These are phyloP conservation scores for Ascochyta lentis DNA, from an alignment of 2,329 filamentous ascomycete genomes.

Conservation along the genomic window DNA sequence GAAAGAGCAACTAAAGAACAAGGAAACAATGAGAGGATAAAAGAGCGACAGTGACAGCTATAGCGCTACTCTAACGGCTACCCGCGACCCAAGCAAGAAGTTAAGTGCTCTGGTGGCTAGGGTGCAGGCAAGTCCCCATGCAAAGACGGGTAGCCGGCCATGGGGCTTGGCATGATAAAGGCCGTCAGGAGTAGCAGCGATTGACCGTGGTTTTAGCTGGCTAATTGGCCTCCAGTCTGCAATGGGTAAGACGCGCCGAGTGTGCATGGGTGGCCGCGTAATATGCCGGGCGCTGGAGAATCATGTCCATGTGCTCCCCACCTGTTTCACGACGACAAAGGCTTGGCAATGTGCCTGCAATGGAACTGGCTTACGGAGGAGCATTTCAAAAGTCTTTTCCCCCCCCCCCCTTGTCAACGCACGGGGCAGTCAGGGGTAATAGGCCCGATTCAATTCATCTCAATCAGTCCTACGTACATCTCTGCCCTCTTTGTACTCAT, in stretches of 20 bases:
- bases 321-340: constrained; percentile 27
- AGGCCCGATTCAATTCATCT: no score
- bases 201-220: constrained; percentile 22
- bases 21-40: constrained; percentile 20
- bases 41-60: constrained; percentile 32
- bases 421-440: no score
- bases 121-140: constrained; percentile 40
- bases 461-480: no score
- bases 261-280: constrained; percentile 37
- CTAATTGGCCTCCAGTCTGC: constrained; percentile 27
- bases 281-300: constrained; percentile 30
- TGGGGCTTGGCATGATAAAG: constrained; percentile 37
- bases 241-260: constrained; percentile 33
- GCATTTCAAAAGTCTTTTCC: no score
- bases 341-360: constrained; percentile 28
- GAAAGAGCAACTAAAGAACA: constrained; percentile 5
- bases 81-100: constrained; percentile 29
- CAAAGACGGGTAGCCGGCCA: constrained; percentile 44
- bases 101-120: constrained; percentile 30
- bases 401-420: no score
- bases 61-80: constrained; percentile 33
- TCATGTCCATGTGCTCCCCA: constrained; percentile 27
- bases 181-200: constrained; percentile 29
- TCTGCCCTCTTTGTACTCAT: no score
- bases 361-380: constrained; percentile 26